phyloP scores from a whole-genome alignment of 805 yeast species.

The Grigorovia jiainica region DNA sequence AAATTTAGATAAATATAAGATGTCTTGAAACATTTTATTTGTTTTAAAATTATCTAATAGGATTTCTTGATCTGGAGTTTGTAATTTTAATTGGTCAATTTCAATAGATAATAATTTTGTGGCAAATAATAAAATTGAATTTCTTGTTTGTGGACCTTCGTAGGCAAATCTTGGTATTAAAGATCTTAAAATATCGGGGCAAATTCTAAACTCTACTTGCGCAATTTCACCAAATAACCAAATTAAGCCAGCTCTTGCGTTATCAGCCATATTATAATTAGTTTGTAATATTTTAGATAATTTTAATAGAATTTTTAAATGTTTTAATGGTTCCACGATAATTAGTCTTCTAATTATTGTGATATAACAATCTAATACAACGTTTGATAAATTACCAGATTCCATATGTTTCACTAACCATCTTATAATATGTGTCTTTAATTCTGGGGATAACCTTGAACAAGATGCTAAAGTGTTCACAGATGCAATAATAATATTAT shows the following conservation, averaged over 20 bases:
- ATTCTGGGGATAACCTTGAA: constrained; percentile 39
- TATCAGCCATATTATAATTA: constrained; percentile 22
- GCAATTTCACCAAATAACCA: constrained; percentile 89
- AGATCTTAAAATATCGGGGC: constrained; percentile 68
- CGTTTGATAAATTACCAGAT: constrained; percentile 11
- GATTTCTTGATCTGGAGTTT: constrained; percentile 9
- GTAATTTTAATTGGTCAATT: constrained; percentile 27
- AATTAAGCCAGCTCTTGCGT: constrained; percentile 72
- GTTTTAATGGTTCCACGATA: constrained; percentile 47
- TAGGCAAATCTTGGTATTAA: constrained; percentile 43
- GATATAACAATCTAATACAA: constrained; percentile 52
- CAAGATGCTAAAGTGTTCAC: constrained; percentile 56
- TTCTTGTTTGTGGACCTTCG: constrained; percentile 52
- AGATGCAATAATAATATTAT: constrained; percentile 34
- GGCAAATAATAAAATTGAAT: constrained; percentile 62
- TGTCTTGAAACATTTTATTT: constrained; percentile 47
- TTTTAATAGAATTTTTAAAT: constrained; percentile 46
- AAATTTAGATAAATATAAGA: constrained; percentile 55
- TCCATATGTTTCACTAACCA: constrained; percentile 53
- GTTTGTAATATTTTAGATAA: constrained; percentile 32
- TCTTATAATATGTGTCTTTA: constrained; percentile 45
- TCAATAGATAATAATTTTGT: constrained; percentile 60
- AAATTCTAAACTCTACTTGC: constrained; percentile 36
- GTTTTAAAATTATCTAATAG: constrained; percentile 5
- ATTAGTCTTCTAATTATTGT: constrained; percentile 65